These are phyloP conservation scores for Carex scoparia DNA, from an alignment of 176 grass and related monocot species.

Conservation along the genomic window DNA sequence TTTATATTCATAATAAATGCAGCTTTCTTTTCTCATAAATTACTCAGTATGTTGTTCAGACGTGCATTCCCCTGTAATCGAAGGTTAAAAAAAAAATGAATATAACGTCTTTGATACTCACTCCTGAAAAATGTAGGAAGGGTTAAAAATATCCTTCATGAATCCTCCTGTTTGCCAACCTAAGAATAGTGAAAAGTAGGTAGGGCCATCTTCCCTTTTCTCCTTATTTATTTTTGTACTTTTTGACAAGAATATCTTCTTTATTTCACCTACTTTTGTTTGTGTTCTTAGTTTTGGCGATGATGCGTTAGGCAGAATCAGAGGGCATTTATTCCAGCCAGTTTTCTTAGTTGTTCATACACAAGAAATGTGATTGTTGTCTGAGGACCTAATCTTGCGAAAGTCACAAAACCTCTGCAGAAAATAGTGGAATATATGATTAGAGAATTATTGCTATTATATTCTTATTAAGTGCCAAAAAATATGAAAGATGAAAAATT, in stretches of 20 bases:
- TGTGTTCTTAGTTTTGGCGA: background rate
- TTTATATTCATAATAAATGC: background rate
- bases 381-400: conserved; percentile 87
- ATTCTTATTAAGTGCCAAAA: background rate
- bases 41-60: background rate
- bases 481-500: background rate
- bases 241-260: background rate
- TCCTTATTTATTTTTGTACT: too few relatives aligned
- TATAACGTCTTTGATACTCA: background rate
- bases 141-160: background rate
- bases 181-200: background rate
- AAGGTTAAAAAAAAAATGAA: background rate
- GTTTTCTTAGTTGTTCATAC: conserved; percentile 74
- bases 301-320: conserved; percentile 15
- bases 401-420: conserved; percentile 73
- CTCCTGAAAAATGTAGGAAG: background rate
- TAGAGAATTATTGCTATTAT: background rate
- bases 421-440: background rate
- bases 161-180: background rate
- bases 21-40: background rate
- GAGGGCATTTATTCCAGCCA: conserved; percentile 65
- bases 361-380: conserved; percentile 75
- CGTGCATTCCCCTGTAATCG: background rate
- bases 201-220: background rate
- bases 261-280: background rate